These are phyloP conservation scores for Teunomyces kruisii DNA, from an alignment of 805 yeast genomes.

Conservation along the genomic window DNA sequence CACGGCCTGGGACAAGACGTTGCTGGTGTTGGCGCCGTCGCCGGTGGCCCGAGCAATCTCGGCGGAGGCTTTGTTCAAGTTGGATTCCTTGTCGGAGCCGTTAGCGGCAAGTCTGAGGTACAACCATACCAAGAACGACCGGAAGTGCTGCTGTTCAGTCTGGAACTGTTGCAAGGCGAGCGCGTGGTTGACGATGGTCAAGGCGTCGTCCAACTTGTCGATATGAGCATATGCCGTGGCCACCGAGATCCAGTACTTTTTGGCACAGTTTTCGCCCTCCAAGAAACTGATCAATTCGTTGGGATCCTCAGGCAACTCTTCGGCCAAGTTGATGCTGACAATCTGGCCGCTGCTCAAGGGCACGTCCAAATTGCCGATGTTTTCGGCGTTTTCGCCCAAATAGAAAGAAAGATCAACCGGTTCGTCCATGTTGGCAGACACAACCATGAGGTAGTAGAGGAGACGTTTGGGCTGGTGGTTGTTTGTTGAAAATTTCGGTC, in stretches of 20 bases:
- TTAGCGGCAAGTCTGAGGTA: slow-evolving; percentile 41
- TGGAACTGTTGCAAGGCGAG: slow-evolving; percentile 39
- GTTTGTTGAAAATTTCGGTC: neutral
- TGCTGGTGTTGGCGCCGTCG: slow-evolving; percentile 22
- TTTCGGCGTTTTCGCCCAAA: slow-evolving; percentile 31
- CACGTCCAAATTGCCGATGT: slow-evolving; percentile 50
- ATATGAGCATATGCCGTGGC: slow-evolving; percentile 77
- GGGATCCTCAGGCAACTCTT: slow-evolving; percentile 89
- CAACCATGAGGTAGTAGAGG: too few species aligned
- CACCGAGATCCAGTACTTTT: slow-evolving; percentile 80
- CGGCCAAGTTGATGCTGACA: slow-evolving; percentile 76
- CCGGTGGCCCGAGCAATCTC: slow-evolving; percentile 16
- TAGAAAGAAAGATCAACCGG: slow-evolving; percentile 29
- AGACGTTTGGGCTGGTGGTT: neutral
- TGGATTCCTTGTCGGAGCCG: slow-evolving; percentile 25
- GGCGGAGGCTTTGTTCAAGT: slow-evolving; percentile 22
- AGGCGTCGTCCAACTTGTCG: slow-evolving; percentile 59
- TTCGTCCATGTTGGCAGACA: slow-evolving; percentile 5
- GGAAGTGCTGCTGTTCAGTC: slow-evolving; percentile 49
- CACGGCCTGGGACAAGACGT: slow-evolving; percentile 69
- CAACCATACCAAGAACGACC: slow-evolving; percentile 73
- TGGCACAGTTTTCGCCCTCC: slow-evolving; percentile 74
- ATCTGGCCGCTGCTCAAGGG: slow-evolving; percentile 78
- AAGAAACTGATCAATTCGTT: slow-evolving; percentile 75
- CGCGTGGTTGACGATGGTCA: slow-evolving; percentile 62